Conservation (phyloP, 2,329 filamentous ascomycete genomes). For the Fusarium subglutinans region DNA sequence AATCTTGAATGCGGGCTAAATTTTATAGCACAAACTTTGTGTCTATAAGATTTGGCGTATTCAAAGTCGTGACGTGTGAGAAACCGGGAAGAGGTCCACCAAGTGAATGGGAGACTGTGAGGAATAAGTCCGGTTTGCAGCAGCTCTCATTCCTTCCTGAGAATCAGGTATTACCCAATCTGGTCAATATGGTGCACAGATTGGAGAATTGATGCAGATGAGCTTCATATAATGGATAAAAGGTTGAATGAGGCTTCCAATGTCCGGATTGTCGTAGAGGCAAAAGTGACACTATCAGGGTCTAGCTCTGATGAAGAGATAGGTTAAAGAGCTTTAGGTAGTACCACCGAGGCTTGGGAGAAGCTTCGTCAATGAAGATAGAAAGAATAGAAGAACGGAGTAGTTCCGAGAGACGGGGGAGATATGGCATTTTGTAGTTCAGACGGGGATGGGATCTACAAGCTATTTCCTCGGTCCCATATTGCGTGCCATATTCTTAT, state of each 20-base stretch:
- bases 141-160: slow-evolving; percentile 21
- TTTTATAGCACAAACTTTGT: slow-evolving; percentile 13
- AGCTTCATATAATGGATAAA: slow-evolving; percentile 1
- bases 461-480: slow-evolving; percentile 23
- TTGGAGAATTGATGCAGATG: background rate
- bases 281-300: slow-evolving; percentile 7
- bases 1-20: background rate
- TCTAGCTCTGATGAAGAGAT: slow-evolving; percentile 1
- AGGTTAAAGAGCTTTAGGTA: slow-evolving; percentile 6
- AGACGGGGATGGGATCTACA: slow-evolving; percentile 37
- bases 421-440: slow-evolving; percentile 42
- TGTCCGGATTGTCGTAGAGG: background rate
- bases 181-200: slow-evolving; percentile 17
- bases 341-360: slow-evolving; percentile 6
- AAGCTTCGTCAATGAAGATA: slow-evolving; percentile 29
- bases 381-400: slow-evolving; percentile 24
- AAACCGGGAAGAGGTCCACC: background rate
- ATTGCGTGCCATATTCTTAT: slow-evolving; percentile 21
- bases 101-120: slow-evolving; percentile 13
- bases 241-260: slow-evolving; percentile 1
- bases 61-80: slow-evolving; percentile 16
- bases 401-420: slow-evolving; percentile 30
- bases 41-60: slow-evolving; percentile 3
- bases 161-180: slow-evolving; percentile 5
- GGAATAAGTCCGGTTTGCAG: slow-evolving; percentile 23